These are phyloP conservation scores for Stephanodiscus triporus DNA, from an alignment of 108 stramenopile species.

Conservation along the genomic window DNA sequence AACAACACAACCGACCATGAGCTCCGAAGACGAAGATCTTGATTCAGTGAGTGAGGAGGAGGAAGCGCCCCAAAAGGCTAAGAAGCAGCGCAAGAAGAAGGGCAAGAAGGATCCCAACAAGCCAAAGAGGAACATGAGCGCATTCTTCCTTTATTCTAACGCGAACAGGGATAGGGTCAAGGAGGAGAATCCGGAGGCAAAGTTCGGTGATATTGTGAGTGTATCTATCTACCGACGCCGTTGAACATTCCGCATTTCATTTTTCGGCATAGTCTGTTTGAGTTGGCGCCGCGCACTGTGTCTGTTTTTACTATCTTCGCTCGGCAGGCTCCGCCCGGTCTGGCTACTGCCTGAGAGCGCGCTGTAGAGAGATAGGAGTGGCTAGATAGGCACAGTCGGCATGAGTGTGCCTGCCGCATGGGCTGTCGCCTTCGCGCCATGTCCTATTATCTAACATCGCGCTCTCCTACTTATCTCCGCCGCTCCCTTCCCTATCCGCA, in stretches of 20 bases:
- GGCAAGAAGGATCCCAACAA: slow-evolving; percentile 61
- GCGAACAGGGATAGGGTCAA: slow-evolving; percentile 71
- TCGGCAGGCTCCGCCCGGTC: no score
- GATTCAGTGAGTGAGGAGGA: slow-evolving; percentile 36
- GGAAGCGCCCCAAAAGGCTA: slow-evolving; percentile 25
- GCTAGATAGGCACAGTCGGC: slow-evolving; percentile 49
- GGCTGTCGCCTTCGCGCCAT: no score
- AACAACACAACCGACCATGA: slow-evolving; percentile 18
- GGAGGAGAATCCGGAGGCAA: slow-evolving; percentile 71
- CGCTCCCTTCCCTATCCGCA: slow-evolving; percentile 13
- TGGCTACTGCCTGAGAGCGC: no score
- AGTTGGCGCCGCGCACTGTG: slow-evolving; percentile 70
- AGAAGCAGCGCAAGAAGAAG: slow-evolving; percentile 30
- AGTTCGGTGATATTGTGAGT: slow-evolving; percentile 88
- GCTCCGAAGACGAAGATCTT: slow-evolving; percentile 43
- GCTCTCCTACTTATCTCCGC: background rate
- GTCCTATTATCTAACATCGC: slow-evolving; percentile 8
- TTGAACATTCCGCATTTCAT: no score
- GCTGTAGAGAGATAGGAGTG: no score
- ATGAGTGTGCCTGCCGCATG: no score
- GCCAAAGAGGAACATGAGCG: slow-evolving; percentile 80
- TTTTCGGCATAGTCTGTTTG: no score
- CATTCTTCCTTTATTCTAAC: slow-evolving; percentile 86
- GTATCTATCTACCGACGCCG: no score
- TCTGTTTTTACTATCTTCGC: slow-evolving; percentile 83